Evolutionary conservation across 108 stramenopile genomes (phyloP), one percentile per base, ranked within the genome.

Genomic region (Skeletonema costatum): DNA sequence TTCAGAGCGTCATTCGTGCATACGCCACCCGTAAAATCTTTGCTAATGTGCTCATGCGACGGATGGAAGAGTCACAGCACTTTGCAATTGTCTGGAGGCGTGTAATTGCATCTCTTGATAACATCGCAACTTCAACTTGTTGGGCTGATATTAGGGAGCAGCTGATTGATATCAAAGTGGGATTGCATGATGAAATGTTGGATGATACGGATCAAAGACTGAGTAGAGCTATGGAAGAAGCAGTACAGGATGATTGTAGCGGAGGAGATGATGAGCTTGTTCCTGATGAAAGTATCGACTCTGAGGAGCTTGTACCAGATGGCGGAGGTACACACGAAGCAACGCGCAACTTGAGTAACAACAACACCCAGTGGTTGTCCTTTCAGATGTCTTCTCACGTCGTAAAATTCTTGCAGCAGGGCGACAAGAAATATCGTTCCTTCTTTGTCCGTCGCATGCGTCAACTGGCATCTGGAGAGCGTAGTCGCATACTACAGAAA

Each of bases 381-480:
- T 66, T 74, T 6, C 48, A 68, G 31, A 17, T 74, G 21, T 48
- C 73, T 1, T 56, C 46, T 21, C 67, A 84, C 32, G 85, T 88
- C 25, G 53, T 86, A 9, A 86, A 86, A 66, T 88, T 85, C 75
- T 50, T 88, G 29, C 41, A 74, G 14, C 51, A 44, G 9, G 75
- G 68, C 7, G 88, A 86, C 61, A 21, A 63, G 32, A 82, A 75
- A 30, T 87, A 81, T 58, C 51, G 83, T 5, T 77, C 36, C 10
- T 66, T 89, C 44, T 89, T 89, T 56, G 65, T 78, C 3, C 58
- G 69, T 16, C 71, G 86, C 1, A 82, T 87, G 58, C 44, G 75
- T 11, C 84, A 87, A 56, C 60, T 89, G 17, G 76, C 78, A 0
- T 35, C 38, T 1, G 88, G 88, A 13, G 86, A 89, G 41, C 75